Evolutionary conservation across 1,284 basidiomycete genomes (phyloP).

Genomic region (Chondrostereum purpureum): DNA sequence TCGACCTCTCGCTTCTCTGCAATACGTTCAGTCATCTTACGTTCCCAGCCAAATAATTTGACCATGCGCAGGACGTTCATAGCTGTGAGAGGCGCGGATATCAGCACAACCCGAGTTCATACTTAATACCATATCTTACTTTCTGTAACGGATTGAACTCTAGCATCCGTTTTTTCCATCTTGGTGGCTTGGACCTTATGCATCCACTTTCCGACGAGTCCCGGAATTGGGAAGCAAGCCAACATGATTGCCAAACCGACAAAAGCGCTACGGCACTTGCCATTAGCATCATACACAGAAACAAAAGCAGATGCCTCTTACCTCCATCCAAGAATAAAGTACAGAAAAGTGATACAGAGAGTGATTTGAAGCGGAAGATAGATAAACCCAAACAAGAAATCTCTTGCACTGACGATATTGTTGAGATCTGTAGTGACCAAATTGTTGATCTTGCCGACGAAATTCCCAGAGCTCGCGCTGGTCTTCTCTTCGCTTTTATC

Average conservation of each 20-base stretch:
- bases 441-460: slow-evolving; percentile 59
- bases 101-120: neutral
- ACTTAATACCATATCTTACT: slow-evolving; percentile 25
- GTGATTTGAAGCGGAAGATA: slow-evolving; percentile 39
- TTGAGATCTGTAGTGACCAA: slow-evolving; percentile 38
- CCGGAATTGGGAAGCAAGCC: slow-evolving; percentile 46
- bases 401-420: slow-evolving; percentile 33
- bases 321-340: slow-evolving; percentile 38
- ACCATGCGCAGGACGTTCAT: slow-evolving; percentile 51
- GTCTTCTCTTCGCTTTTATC: slow-evolving; percentile 17
- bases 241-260: slow-evolving; percentile 50
- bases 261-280: slow-evolving; percentile 28
- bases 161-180: slow-evolving; percentile 34
- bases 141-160: slow-evolving; percentile 49
- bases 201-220: slow-evolving; percentile 30
- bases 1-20: slow-evolving; percentile 49
- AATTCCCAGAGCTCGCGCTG: slow-evolving; percentile 24
- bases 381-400: slow-evolving; percentile 33
- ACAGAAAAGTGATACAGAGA: slow-evolving; percentile 34
- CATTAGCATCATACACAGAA: slow-evolving; percentile 5
- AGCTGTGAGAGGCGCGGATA: slow-evolving; percentile 24
- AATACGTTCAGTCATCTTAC: slow-evolving; percentile 43
- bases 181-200: slow-evolving; percentile 25
- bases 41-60: slow-evolving; percentile 70
- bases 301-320: slow-evolving; percentile 12